Percentiles rank a stretch among this genome's conserved stretches.
These are phyloP conservation scores for Xylaria flabelliformis DNA, from an alignment of 495 filamentous ascomycete genomes.

Conservation along the genomic window DNA sequence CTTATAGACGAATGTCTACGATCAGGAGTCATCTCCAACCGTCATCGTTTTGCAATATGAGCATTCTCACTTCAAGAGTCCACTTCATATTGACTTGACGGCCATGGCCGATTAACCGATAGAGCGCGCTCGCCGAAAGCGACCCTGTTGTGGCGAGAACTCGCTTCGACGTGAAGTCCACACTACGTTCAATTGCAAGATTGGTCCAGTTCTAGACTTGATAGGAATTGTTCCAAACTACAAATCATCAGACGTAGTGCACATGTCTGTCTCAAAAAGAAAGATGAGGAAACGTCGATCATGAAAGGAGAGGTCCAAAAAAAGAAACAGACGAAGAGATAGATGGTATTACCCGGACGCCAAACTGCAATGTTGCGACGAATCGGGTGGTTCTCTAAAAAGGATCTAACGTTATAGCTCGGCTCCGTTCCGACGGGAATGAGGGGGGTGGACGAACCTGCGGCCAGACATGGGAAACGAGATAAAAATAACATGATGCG, in stretches of 20 bases:
- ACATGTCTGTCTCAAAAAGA: slow-evolving; percentile 16
- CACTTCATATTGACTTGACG: not conserved
- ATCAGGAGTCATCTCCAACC: slow-evolving; percentile 16
- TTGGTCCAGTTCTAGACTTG: not conserved
- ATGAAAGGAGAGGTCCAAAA: slow-evolving; percentile 20
- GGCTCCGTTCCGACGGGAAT: slow-evolving; percentile 41
- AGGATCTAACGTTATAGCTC: slow-evolving; percentile 26
- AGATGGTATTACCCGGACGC: not conserved
- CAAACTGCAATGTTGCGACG: slow-evolving; percentile 21
- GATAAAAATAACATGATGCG: slow-evolving; percentile 38
- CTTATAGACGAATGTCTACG: slow-evolving; percentile 4
- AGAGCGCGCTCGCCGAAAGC: not conserved
- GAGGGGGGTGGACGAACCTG: slow-evolving; percentile 20
- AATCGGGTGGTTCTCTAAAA: slow-evolving; percentile 29
- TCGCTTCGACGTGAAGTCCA: not conserved
- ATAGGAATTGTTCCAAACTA: slow-evolving; percentile 3
- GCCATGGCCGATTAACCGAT: not conserved
- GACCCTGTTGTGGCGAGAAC: not conserved
- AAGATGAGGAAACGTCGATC: slow-evolving; percentile 24
- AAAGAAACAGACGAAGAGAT: slow-evolving; percentile 16
- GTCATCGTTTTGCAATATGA: not conserved
- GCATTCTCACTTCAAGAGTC: not conserved
- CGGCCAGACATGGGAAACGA: slow-evolving; percentile 15
- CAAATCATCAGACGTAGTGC: slow-evolving; percentile 5
- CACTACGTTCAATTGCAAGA: not conserved